Percentiles rank a stretch among this genome's conserved stretches.
These are phyloP conservation scores for Colletotrichum agaves DNA, from an alignment of 2,329 filamentous ascomycete species.

Conservation along the genomic window DNA sequence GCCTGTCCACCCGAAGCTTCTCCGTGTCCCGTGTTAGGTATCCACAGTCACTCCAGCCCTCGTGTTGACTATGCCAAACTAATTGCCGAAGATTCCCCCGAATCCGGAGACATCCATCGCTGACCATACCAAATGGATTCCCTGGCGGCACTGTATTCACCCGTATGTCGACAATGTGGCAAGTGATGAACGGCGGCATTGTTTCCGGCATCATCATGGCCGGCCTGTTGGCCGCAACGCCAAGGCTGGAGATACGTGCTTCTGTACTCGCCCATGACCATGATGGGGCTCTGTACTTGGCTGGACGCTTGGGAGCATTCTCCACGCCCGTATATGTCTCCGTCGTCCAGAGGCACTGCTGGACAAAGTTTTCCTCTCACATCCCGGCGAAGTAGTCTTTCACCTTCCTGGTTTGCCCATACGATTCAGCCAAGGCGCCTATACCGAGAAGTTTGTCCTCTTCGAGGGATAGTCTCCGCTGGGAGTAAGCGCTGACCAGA, in stretches of 20 bases:
- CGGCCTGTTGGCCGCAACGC: not conserved
- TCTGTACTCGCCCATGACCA: slow-evolving; percentile 4
- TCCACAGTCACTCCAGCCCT: not conserved
- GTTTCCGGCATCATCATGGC: not conserved
- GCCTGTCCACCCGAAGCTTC: too few species aligned
- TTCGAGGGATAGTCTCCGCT: not conserved
- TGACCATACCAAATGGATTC: not conserved
- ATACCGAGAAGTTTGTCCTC: not conserved
- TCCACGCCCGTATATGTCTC: not conserved
- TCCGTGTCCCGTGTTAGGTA: not conserved
- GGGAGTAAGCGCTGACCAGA: not conserved
- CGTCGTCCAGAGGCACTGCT: not conserved
- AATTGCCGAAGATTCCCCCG: not conserved
- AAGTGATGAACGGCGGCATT: not conserved
- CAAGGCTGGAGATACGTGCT: not conserved
- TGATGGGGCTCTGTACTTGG: not conserved
- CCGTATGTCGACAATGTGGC: not conserved
- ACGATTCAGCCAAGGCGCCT: not conserved
- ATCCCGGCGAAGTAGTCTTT: not conserved
- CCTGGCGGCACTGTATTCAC: not conserved
- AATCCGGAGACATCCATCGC: not conserved
- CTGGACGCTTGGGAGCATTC: not conserved
- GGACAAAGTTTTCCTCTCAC: not conserved
- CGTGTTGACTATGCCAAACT: not conserved
- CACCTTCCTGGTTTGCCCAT: not conserved